Conservation (phyloP, 2,329 filamentous ascomycete genomes). For the Pseudogymnoascus sp. region DNA sequence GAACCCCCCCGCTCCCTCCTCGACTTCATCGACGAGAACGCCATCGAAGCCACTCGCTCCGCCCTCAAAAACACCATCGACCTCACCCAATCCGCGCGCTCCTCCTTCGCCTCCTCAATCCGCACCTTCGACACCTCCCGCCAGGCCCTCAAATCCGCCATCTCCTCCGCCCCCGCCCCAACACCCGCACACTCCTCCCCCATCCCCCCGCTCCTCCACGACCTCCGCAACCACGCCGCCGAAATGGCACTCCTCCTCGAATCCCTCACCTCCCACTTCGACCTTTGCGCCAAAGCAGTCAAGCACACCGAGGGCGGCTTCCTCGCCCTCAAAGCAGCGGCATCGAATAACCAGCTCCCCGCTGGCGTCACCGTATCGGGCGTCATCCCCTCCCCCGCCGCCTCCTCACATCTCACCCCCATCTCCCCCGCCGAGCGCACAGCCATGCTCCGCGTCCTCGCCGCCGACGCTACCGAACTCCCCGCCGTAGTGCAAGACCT, state of each 20-base stretch:
- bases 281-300: conserved; percentile 84
- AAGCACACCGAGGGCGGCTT: conserved; percentile 79
- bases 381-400: conserved; percentile 43
- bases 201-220: conserved; percentile 38
- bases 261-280: conserved; percentile 79
- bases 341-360: conserved; percentile 42
- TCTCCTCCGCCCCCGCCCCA: conserved; percentile 25
- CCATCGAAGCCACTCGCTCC: conserved; percentile 56
- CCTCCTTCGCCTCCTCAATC: conserved; percentile 26
- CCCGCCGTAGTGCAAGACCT: conserved; percentile 63
- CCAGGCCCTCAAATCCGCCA: conserved; percentile 46
- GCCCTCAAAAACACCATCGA: conserved; percentile 63
- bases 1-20: conserved; percentile 53
- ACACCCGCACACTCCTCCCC: conserved; percentile 23
- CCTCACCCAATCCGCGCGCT: conserved; percentile 49
- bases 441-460: conserved; percentile 76
- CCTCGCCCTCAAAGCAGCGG: conserved; percentile 59
- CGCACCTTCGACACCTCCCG: conserved; percentile 68
- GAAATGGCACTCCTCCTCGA: conserved; percentile 75
- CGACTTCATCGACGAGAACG: conserved; percentile 68
- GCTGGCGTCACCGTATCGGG: conserved; percentile 56
- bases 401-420: conserved; percentile 30
- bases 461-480: conserved; percentile 59
- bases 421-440: conserved; percentile 66
- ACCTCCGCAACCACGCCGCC: conserved; percentile 51